Base-by-base conservation (phyloP, 306 rosid genomes). In the Mimosa bimucronata region DNA sequence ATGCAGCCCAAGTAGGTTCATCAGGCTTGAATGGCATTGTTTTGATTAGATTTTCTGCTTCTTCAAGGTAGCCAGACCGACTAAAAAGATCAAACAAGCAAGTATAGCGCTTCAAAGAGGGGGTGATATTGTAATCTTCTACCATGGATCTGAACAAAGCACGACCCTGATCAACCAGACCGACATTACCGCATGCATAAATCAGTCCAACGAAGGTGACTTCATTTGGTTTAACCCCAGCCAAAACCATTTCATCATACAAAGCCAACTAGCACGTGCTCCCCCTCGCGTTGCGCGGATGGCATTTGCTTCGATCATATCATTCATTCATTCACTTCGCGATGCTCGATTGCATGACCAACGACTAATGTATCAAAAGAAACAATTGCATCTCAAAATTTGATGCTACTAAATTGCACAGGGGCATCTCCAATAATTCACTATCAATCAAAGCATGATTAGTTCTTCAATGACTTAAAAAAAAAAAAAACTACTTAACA, bases 1-100 rank as follows among this genome's bases (percentile, higher is more conserved):
- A 86, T 74, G 97, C 91, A 57, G 94, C 97, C 98, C 98, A 94
- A 44, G 92, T 90, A 55, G 97, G 95, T 78, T 91, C 97, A 83
- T 94, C 97, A 2, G 94, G 97, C 68, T 80, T 81, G 53, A 91
- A 74, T 0, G 97, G 97, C 92, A 92, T 89, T 42, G 82, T 77
- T 29, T 82, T 76, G 6, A 91, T 68, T 58, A 94, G 83, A 60
- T 72, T 83, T 80, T 89, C 97, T 14, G 97, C 97, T 87, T 94
- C 97, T 0, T 85, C 91, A 73, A 94, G 97, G 87, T 88, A 87
- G 60, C 98, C 97, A 0, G 98, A 94, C 64, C 95, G 90, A 86
- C 97, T 88, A 41, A 88, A 92, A 80, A 91, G 92, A 85, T 94
- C 98, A 57, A 94, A 85, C 71, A 88, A 86, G 86, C 98, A 94